Conservation (phyloP, 306 rosid genomes). For the Casuarina cunninghamiana region DNA sequence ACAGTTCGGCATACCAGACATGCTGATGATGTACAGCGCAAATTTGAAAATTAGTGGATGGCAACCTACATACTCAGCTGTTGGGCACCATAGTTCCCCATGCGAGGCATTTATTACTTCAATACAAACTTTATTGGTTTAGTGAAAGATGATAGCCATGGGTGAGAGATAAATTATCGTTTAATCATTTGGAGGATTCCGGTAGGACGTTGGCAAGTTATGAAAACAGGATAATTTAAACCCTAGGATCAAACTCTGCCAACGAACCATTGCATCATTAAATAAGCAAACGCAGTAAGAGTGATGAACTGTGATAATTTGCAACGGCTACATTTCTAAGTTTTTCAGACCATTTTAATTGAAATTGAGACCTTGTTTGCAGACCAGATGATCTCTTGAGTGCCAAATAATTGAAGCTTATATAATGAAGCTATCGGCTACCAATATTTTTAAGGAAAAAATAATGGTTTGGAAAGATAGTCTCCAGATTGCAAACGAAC, state of each 20-base stretch:
- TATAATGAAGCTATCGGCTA: background rate
- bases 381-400: background rate
- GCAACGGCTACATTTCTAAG: background rate
- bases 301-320: background rate
- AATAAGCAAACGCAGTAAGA: background rate
- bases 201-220: background rate
- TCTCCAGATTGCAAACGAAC: background rate
- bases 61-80: background rate
- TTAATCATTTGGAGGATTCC: background rate
- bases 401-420: background rate
- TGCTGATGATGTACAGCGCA: too few species aligned
- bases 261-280: background rate
- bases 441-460: background rate
- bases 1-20: too few species aligned
- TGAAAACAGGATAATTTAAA: background rate
- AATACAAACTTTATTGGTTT: background rate
- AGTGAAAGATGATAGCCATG: background rate
- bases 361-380: slow-evolving; percentile 1
- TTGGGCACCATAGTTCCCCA: background rate
- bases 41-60: too few species aligned
- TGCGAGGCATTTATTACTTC: background rate
- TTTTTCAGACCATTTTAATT: background rate
- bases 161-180: background rate
- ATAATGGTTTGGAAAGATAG: background rate
- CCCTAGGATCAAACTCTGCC: slow-evolving; percentile 8